Conservation (phyloP, 257 asterid species). For the Paraleonurus japonicus region DNA sequence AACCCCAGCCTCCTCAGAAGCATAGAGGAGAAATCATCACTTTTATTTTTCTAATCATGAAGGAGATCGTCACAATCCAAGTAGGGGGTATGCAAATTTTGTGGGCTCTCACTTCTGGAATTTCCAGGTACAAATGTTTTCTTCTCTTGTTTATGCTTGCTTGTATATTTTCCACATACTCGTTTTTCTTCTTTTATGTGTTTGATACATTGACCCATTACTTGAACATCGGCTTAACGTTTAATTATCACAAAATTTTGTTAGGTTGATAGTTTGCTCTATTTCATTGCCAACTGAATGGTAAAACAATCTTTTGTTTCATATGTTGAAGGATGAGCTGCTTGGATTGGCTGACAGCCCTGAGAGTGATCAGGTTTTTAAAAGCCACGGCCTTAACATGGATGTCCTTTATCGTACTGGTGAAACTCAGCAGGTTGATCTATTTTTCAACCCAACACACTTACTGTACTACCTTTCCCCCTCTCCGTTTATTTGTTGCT, state of each 20-base stretch:
- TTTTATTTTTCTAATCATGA: too few species aligned
- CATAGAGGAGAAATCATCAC: too few species aligned
- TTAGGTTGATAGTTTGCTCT: background rate
- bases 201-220: constrained; percentile 13
- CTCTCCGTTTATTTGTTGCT: background rate
- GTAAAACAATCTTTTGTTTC: constrained; percentile 19
- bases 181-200: background rate
- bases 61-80: constrained; percentile 75
- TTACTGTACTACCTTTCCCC: background rate
- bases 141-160: background rate
- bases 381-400: constrained; percentile 65
- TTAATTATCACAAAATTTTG: background rate
- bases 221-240: background rate
- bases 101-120: constrained; percentile 98
- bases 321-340: constrained; percentile 77
- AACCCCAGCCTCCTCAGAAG: background rate
- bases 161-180: background rate
- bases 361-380: constrained; percentile 53
- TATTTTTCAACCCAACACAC: background rate
- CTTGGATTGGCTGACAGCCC: constrained; percentile 80
- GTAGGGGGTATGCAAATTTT: constrained; percentile 75
- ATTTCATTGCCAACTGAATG: background rate
- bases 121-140: constrained; percentile 57
- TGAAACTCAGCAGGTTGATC: constrained; percentile 75
- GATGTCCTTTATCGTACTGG: constrained; percentile 82